These are phyloP conservation scores for Stenogyne calaminthoides DNA, from an alignment of 305 asterid genomes.

Conservation along the genomic window DNA sequence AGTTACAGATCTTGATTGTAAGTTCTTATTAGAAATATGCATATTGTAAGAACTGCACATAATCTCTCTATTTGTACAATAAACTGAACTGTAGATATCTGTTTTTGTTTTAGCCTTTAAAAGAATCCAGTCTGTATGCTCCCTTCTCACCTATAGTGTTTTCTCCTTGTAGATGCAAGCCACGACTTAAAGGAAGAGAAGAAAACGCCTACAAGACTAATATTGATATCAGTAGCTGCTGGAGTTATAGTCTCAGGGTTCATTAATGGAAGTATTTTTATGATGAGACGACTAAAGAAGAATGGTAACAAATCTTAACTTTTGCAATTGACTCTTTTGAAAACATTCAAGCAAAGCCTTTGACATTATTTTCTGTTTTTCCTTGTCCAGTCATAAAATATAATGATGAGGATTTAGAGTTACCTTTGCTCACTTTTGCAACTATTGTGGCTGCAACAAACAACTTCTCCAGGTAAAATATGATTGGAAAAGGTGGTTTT, in stretches of 20 bases:
- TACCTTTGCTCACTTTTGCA: no score
- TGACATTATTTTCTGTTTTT: no score
- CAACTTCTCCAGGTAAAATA: no score
- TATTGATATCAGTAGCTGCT: neutral
- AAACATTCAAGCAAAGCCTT: neutral
- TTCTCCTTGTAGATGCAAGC: constrained; percentile 10
- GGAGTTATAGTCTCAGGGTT: constrained; percentile 28
- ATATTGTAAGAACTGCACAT: no score
- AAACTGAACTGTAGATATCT: constrained; percentile 5
- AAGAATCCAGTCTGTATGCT: no score
- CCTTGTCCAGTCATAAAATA: no score
- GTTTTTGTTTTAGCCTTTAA: neutral
- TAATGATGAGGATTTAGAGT: no score
- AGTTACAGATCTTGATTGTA: no score
- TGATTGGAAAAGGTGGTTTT: no score
- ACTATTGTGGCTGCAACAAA: no score
- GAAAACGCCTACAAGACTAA: neutral
- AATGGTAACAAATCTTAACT: neutral
- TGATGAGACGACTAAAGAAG: constrained; percentile 1
- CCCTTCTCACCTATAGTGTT: neutral
- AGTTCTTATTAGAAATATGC: no score
- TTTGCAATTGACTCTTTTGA: neutral
- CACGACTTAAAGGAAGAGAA: neutral
- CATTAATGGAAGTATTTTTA: constrained; percentile 3
- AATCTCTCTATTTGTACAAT: no score